Base-by-base conservation (phyloP, 306 rosid species). In the Acacia confusa region DNA sequence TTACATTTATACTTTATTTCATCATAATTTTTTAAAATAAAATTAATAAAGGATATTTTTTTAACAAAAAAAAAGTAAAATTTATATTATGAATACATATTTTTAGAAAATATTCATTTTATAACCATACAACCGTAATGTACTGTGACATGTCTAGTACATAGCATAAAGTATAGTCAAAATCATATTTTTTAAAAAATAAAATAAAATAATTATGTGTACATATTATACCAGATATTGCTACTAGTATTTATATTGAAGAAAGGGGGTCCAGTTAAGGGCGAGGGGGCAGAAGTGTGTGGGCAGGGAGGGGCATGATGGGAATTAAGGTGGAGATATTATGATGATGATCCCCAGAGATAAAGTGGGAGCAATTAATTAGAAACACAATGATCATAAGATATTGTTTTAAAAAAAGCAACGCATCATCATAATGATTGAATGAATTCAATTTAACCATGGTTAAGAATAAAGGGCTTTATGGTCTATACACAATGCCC, bases 341-440 rank as follows among this genome's bases (percentile, higher is more conserved):
- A 25, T 25, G 57, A 75, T 83, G 75, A 78, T 60, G 34, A 73
- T 78, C 53, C 53, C 75, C 74, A 74, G 72, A 88, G 79, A 77
- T 79, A 78, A 76, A 84, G 88, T 65, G 27, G 81, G 83, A 75
- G 22, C 65, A 77, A 60, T 83, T 83, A 86, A 61, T 10, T 3
- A 83, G 83, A 77, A 78, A 22, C 80, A 84, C 80, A 65, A 86
- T 78, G 45, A 67, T 67, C 72, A 78, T 85, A 40, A 34, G 74
- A 38, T 67, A 70, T 16, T 6, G 70, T 15, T 15, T 25, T 48
- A 50, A 79, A 86, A 86, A 36, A 76, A 67, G 86, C 71, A 79
- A 82, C 63, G 72, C 66, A 41, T 79, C 66, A 41, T 79, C 24
- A 84, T 75, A 34, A 67, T 78, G 61, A 84, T 75, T 75, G 20